These are phyloP conservation scores for Glomus cerebriforme DNA, from an alignment of 192 early-diverging fungal genomes.

Conservation along the genomic window DNA sequence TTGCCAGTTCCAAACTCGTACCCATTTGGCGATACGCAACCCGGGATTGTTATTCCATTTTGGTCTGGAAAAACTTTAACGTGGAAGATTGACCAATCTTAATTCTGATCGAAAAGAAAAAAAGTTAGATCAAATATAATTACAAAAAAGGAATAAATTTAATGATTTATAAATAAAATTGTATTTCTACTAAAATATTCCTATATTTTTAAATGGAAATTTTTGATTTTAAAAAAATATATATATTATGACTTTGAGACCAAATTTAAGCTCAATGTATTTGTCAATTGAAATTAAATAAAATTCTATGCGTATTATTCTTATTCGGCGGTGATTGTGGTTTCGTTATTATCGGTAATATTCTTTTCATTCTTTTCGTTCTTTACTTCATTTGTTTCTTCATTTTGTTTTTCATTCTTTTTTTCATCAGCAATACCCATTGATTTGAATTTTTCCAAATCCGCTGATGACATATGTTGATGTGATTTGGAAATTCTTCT, in stretches of 20 bases:
- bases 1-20: constrained; percentile 58
- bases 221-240: no score
- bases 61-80: constrained; percentile 69
- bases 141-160: background rate
- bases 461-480: background rate
- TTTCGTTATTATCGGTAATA: background rate
- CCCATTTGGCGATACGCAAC: constrained; percentile 43
- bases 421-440: background rate
- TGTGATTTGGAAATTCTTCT: background rate
- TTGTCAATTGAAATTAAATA: background rate
- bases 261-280: no score
- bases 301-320: background rate
- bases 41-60: constrained; percentile 80
- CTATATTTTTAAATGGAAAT: no score
- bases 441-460: background rate
- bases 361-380: background rate
- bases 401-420: no score
- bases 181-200: no score
- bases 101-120: background rate
- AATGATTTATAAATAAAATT: no score
- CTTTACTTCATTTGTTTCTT: no score
- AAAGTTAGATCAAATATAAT: background rate
- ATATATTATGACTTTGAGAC: no score
- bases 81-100: constrained; percentile 57
- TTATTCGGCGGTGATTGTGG: background rate